Base-by-base conservation (phyloP, 1,139 yeast species). In the Nakaseomyces bracarensis region DNA sequence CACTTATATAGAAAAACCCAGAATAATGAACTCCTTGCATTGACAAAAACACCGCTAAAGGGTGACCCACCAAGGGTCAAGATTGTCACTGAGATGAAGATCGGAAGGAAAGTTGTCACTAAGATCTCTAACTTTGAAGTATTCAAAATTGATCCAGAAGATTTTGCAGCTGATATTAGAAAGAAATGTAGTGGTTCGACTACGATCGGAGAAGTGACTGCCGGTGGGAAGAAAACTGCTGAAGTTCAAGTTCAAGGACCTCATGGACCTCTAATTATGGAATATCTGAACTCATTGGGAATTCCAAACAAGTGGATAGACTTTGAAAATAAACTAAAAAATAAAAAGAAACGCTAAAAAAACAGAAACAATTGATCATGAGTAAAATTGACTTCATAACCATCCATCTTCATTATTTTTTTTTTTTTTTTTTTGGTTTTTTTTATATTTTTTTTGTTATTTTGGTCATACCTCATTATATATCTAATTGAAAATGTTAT, bases 241-340 rank as follows among this genome's bases (percentile, higher is more conserved):
- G 94, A 84, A 52, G 87, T 89, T 1, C 71, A 78, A 39, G 94
- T 91, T 2, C 97, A 91, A 63, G 98, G 98, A 0, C 85, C 93
- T 2, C 97, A 91, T 57, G 79, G 81, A 13, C 72, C 74, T 40
- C 63, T 74, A 1, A 75, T 84, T 11, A 66, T 70, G 15, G 79
- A 77, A 3, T 60, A 80, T 29, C 66, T 89, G 46, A 72, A 71
- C n/a, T 72, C 78, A 48, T 67, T 69, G 43, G 96, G 96, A 0
- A 65, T 91, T 15, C 80, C 83, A 19, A 60, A 71, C 2, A 61
- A 70, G n/a, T 82, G 81, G 76, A 78, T 85, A 20, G 72, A 73
- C 27, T 74, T 77, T 46, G 79, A 73, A 43, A 86, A 84, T 54
- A 82, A 78, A 53, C 66, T 75, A 21, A 82, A 79, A 50, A 77